Conservation (phyloP, 192 early-diverging fungal species). For the Linnemannia zychae region DNA sequence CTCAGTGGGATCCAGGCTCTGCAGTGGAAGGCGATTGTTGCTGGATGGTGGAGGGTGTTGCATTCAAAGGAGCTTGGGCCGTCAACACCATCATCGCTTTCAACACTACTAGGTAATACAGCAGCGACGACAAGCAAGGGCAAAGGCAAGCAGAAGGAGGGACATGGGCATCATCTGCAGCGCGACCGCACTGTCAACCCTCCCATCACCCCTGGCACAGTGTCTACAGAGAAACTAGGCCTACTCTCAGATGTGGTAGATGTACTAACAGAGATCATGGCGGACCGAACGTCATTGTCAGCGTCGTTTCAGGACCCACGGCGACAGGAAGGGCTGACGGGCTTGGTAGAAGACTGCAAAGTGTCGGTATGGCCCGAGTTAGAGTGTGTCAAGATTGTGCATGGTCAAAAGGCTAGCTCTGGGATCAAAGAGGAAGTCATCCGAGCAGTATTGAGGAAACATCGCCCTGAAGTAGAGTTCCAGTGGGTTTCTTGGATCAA, state of each 20-base stretch:
- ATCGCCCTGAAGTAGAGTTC: constrained; percentile 35
- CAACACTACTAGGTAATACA: neutral
- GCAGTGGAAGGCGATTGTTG: constrained; percentile 10
- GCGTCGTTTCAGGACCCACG: neutral
- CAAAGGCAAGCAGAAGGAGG: neutral
- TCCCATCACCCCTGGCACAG: neutral
- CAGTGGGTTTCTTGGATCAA: constrained; percentile 21
- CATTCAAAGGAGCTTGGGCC: constrained; percentile 15
- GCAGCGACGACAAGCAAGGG: neutral
- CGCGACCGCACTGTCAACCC: neutral
- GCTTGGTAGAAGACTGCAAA: neutral
- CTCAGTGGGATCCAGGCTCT: neutral
- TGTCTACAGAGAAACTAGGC: constrained; percentile 5
- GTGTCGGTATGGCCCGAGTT: constrained; percentile 27
- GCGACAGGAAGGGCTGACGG: neutral
- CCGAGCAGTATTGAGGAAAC: constrained; percentile 3
- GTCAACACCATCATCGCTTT: neutral
- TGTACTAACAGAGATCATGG: constrained; percentile 7
- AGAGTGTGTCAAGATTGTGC: constrained; percentile 22
- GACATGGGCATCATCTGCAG: neutral
- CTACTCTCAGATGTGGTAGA: constrained; percentile 20
- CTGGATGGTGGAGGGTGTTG: constrained; percentile 26
- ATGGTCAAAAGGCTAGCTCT: neutral
- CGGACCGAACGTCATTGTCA: neutral
- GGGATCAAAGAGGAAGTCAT: neutral